Conservation (phyloP, 148 eudicot species). For the Mesembryanthemum crystallinum region DNA sequence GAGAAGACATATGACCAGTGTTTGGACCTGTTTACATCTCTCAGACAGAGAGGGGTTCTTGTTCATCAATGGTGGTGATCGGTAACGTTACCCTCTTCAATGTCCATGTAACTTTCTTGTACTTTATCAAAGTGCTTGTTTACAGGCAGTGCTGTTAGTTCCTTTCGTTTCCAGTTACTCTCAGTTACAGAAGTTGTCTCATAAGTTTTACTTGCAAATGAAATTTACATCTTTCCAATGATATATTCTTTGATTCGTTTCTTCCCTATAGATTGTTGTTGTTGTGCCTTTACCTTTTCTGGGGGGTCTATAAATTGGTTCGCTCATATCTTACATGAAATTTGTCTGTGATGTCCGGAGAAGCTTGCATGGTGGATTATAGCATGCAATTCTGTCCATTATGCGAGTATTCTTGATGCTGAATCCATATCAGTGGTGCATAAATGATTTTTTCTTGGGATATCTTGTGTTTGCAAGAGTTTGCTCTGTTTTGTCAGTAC, state of each 20-base stretch:
- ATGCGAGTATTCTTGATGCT: no score
- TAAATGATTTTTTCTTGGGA: no score
- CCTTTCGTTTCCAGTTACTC: conserved; percentile 12
- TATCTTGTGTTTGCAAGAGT: no score
- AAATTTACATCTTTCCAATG: conserved; percentile 2
- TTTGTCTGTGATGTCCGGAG: no score
- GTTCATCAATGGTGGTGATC: conserved; percentile 97
- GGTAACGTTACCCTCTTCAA: conserved; percentile 23
- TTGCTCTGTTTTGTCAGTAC: neutral
- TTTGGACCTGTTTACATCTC: conserved; percentile 68
- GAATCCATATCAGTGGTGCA: no score
- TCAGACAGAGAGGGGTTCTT: conserved; percentile 79
- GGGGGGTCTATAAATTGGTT: neutral
- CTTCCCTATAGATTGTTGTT: neutral
- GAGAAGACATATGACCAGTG: conserved; percentile 78
- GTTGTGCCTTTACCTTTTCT: neutral
- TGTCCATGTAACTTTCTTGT: conserved; percentile 10
- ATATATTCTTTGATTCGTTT: conserved; percentile 1
- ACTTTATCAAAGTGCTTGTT: conserved; percentile 7
- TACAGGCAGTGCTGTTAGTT: conserved; percentile 18
- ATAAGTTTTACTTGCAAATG: conserved; percentile 23
- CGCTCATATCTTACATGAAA: no score
- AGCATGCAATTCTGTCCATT: no score
- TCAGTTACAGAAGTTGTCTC: conserved; percentile 4
- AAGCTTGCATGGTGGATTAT: no score